A percentile compares a stretch with the other conserved stretches of the same genome.
phyloP scores from a whole-genome alignment of 768 basidiomycete genomes.

The Cystofilobasidium capitatum region DNA sequence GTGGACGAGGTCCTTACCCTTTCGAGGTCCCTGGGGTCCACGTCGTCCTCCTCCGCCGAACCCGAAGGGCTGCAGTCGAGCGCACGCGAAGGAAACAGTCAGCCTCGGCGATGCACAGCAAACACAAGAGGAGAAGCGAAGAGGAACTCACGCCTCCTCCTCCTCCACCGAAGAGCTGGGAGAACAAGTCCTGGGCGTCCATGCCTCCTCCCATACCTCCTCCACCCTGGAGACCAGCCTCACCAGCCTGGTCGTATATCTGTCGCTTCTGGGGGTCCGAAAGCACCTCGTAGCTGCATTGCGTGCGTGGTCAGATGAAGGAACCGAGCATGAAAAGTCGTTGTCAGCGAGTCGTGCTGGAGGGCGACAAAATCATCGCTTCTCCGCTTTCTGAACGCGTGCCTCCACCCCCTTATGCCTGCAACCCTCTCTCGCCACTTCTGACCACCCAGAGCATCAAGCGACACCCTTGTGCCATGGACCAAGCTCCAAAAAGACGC shows the following conservation, averaged over 20 bases:
- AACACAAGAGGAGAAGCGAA: background rate
- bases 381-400: too few relatives aligned
- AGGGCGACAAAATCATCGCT: too few relatives aligned
- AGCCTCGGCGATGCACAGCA: background rate
- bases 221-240: constrained; percentile 63
- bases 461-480: too few relatives aligned
- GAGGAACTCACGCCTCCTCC: constrained; percentile 33
- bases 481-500: background rate
- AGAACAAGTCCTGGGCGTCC: constrained; percentile 98
- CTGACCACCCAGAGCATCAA: too few relatives aligned
- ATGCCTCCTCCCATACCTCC: constrained; percentile 66
- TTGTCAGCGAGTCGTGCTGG: too few relatives aligned
- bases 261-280: constrained; percentile 74
- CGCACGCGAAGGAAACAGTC: background rate
- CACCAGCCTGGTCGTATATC: constrained; percentile 81
- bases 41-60: constrained; percentile 26
- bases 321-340: constrained; percentile 25
- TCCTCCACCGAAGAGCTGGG: constrained; percentile 76
- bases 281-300: constrained; percentile 72
- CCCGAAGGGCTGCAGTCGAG: constrained; percentile 13
- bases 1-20: constrained; percentile 96
- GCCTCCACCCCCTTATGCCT: too few relatives aligned
- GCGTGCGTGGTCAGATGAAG: constrained; percentile 4
- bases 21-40: constrained; percentile 56
- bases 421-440: too few relatives aligned